These are phyloP conservation scores for Bryopsis sp. DNA, from an alignment of 139 green algal genomes.

Conservation along the genomic window DNA sequence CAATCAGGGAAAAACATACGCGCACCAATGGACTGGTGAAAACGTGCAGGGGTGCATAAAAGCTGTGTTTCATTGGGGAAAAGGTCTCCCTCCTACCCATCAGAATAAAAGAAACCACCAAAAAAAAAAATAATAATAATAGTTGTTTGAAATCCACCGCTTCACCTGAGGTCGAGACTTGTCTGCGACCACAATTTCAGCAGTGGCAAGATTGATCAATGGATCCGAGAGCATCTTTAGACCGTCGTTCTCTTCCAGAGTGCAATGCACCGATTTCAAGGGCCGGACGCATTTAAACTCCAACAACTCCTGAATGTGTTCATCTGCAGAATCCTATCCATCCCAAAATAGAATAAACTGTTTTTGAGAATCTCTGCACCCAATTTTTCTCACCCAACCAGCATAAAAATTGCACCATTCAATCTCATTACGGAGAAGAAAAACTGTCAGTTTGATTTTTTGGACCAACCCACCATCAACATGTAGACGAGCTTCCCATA, in stretches of 20 bases:
- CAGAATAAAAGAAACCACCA: too few species aligned
- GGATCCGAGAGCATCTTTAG: slow-evolving; percentile 58
- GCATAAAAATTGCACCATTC: too few species aligned
- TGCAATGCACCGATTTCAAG: slow-evolving; percentile 64
- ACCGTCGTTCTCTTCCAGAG: slow-evolving; percentile 59
- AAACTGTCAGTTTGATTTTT: too few species aligned
- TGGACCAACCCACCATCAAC: slow-evolving; percentile 23
- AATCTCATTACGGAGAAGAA: too few species aligned
- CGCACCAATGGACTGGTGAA: neutral
- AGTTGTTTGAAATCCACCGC: too few species aligned
- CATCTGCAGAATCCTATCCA: slow-evolving; percentile 16
- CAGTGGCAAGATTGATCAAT: slow-evolving; percentile 60
- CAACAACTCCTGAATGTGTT: slow-evolving; percentile 62
- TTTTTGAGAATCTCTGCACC: slow-evolving; percentile 12
- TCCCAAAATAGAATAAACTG: too few species aligned
- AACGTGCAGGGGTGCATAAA: neutral
- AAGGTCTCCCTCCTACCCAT: too few species aligned
- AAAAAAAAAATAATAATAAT: too few species aligned
- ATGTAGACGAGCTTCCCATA: slow-evolving; percentile 83
- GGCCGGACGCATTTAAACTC: slow-evolving; percentile 63
- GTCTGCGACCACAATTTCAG: slow-evolving; percentile 64
- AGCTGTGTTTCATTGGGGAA: too few species aligned
- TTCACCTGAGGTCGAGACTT: slow-evolving; percentile 26
- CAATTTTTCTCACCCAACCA: too few species aligned
- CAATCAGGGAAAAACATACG: too few species aligned